Conservation (phyloP, 192 early-diverging fungal species). For the Entomortierella chlamydospora region DNA sequence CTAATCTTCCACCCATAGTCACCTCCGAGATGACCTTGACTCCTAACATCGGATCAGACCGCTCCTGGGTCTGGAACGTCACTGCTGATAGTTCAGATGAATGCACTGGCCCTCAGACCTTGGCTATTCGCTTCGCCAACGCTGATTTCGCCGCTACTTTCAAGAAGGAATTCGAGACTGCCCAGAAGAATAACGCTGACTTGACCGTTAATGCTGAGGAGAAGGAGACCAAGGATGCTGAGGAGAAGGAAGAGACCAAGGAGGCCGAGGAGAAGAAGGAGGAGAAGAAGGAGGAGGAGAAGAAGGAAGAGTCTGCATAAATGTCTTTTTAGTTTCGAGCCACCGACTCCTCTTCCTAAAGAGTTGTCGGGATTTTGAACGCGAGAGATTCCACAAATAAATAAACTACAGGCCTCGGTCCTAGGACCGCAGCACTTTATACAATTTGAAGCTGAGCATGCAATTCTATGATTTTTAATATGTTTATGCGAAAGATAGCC, state of each 20-base stretch:
- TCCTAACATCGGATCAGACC: conserved; percentile 97
- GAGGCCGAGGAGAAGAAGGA: conserved; percentile 48
- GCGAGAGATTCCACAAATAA: conserved; percentile 4
- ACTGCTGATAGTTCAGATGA: conserved; percentile 92
- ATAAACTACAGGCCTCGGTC: not conserved
- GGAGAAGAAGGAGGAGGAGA: conserved; percentile 45
- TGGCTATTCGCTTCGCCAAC: conserved; percentile 98
- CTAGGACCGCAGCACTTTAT: no score
- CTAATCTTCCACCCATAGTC: conserved; percentile 55
- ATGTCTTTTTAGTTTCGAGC: not conserved
- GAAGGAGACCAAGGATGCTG: conserved; percentile 39
- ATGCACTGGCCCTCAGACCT: conserved; percentile 75
- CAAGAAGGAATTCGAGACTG: conserved; percentile 68
- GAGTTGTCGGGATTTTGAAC: not conserved
- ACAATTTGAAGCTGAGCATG: no score
- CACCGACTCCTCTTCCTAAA: not conserved
- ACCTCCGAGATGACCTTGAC: conserved; percentile 88
- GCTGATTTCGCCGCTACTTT: conserved; percentile 71
- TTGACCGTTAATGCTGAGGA: conserved; percentile 72
- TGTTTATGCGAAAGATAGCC: no score
- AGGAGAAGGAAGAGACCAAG: conserved; percentile 48
- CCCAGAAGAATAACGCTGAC: conserved; percentile 90
- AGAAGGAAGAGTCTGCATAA: conserved; percentile 52
- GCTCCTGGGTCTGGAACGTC: conserved; percentile 98
- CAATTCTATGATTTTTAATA: no score